A percentile compares a stretch with the other conserved stretches of the same genome.
These are phyloP conservation scores for Helianthus annuus DNA, from an alignment of 129 eudicot genomes.

Conservation along the genomic window DNA sequence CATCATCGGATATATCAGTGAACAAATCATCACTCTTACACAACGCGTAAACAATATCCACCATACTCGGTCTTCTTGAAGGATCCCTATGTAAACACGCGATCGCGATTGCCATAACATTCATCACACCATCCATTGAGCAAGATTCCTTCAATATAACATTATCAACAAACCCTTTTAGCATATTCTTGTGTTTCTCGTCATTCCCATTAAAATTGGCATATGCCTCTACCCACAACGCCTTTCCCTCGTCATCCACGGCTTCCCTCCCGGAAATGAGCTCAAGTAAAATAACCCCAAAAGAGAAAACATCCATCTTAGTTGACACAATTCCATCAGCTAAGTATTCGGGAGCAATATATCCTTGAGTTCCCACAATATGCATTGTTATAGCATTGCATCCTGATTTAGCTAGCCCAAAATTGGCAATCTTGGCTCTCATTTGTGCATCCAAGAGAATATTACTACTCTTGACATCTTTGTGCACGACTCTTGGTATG, in stretches of 20 bases:
- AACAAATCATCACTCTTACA: conserved; percentile 77
- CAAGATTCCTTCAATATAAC: conserved; percentile 41
- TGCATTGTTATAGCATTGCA: conserved; percentile 97
- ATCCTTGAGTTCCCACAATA: conserved; percentile 92
- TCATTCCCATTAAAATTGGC: conserved; percentile 48
- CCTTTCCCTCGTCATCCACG: conserved; percentile 59
- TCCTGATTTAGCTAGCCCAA: conserved; percentile 95
- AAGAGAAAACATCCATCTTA: conserved; percentile 82
- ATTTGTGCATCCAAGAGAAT: conserved; percentile 76
- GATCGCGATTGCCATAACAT: conserved; percentile 57
- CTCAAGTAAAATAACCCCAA: conserved; percentile 89
- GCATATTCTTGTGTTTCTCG: conserved; percentile 34
- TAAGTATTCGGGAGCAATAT: conserved; percentile 85
- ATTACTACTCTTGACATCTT: conserved; percentile 85
- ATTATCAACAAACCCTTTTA: conserved; percentile 63
- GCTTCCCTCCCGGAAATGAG: conserved; percentile 75
- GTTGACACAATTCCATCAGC: conserved; percentile 83
- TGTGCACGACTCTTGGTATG: conserved; percentile 83
- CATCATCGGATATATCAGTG: conserved; percentile 67
- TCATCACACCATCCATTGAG: conserved; percentile 55
- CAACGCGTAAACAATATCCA: conserved; percentile 85
- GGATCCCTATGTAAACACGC: conserved; percentile 82
- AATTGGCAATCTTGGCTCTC: conserved; percentile 94
- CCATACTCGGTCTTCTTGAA: conserved; percentile 69
- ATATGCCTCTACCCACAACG: conserved; percentile 53